Evolutionary conservation across 1,139 yeast species (phyloP).

Genomic region (Protomyces arabidopsidicola): DNA sequence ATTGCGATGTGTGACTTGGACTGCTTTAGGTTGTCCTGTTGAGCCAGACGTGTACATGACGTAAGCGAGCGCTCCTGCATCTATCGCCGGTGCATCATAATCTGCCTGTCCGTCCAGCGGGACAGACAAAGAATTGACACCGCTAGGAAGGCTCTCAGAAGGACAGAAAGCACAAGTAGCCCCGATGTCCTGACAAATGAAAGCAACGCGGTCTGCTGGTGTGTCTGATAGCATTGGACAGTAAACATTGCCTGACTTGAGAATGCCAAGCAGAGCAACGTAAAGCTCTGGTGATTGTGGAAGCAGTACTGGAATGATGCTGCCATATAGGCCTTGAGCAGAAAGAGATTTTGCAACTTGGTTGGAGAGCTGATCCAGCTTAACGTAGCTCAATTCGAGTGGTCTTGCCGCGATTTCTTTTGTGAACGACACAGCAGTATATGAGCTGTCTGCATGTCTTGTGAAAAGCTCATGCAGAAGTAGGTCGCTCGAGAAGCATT

Average conservation of each 20-base stretch:
- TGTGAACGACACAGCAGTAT: background rate
- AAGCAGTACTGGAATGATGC: conserved; percentile 33
- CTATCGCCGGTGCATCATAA: conserved; percentile 1
- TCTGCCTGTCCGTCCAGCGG: background rate
- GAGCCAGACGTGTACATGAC: conserved; percentile 35
- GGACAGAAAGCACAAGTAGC: conserved; percentile 30
- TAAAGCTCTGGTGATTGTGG: conserved; percentile 33
- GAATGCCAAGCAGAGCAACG: conserved; percentile 32
- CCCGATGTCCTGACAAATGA: conserved; percentile 30
- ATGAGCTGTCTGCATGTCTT: background rate
- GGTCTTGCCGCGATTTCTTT: background rate
- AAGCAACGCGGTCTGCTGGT: conserved; percentile 32
- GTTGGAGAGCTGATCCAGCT: conserved; percentile 2
- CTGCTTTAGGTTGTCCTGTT: conserved; percentile 35
- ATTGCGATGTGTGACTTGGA: conserved; percentile 31
- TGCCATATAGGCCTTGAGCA: background rate
- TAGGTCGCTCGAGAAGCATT: background rate
- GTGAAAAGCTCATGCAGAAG: conserved; percentile 8
- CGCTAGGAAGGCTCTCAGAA: background rate
- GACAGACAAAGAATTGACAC: background rate
- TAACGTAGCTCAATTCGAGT: background rate
- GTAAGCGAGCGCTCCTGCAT: conserved; percentile 28
- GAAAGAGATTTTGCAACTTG: background rate
- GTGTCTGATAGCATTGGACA: conserved; percentile 33
- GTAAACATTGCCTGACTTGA: conserved; percentile 34